Evolutionary conservation across 306 rosid species (phyloP).

Genomic region (Castanospermum australe): DNA sequence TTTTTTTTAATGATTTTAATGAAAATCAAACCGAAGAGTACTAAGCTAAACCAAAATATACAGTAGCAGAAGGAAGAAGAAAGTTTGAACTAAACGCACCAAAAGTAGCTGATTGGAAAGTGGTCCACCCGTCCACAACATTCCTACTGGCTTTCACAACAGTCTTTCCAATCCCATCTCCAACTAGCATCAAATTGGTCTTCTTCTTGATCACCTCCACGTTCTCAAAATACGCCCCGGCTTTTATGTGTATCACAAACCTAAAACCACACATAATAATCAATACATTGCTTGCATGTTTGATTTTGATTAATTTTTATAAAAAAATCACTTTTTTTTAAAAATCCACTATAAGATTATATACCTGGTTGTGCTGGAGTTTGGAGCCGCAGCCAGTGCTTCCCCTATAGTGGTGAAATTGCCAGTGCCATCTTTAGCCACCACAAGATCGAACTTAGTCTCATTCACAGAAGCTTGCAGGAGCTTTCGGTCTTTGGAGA

Average conservation of each 20-base stretch:
- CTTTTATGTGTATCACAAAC: slow-evolving; percentile 78
- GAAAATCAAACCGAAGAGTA: neutral
- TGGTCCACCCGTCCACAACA: slow-evolving; percentile 85
- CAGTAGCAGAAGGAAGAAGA: neutral
- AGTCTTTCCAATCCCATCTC: slow-evolving; percentile 86
- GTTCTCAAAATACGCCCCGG: slow-evolving; percentile 81
- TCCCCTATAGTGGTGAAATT: slow-evolving; percentile 64
- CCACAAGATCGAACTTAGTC: slow-evolving; percentile 58
- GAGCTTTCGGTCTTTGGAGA: slow-evolving; percentile 49
- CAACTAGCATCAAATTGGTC: slow-evolving; percentile 70
- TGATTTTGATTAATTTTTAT: too few relatives aligned
- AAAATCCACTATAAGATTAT: too few relatives aligned
- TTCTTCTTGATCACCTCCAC: slow-evolving; percentile 75
- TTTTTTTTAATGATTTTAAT: neutral
- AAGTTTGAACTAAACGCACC: slow-evolving; percentile 45
- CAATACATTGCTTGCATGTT: too few relatives aligned
- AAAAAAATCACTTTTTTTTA: too few relatives aligned
- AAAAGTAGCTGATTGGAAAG: slow-evolving; percentile 87
- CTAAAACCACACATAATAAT: slow-evolving; percentile 26
- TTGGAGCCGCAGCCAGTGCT: slow-evolving; percentile 83
- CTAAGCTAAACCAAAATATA: neutral
- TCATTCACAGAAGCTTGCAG: slow-evolving; percentile 46
- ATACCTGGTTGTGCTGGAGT: slow-evolving; percentile 73
- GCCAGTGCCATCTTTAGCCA: slow-evolving; percentile 84
- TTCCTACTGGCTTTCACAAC: slow-evolving; percentile 75